Base-by-base conservation (phyloP, 2,329 filamentous ascomycete genomes). In the Stachybotrys chartarum region DNA sequence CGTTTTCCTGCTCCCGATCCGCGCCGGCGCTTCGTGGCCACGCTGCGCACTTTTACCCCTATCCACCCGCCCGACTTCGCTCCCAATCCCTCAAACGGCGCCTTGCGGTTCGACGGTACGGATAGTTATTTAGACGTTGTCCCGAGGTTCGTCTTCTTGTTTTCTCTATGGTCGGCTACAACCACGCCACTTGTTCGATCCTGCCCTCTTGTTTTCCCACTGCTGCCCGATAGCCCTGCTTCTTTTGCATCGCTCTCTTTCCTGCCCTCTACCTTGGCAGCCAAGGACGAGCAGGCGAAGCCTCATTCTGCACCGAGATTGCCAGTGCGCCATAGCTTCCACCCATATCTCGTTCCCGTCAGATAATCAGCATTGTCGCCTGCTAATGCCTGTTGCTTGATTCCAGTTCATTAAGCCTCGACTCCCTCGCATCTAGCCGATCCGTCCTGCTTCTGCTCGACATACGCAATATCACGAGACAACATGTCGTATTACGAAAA, bases 401-500 rank as follows among this genome's bases (percentile, higher is more conserved):
- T 24, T 24, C 24, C 24, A 24, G 24, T 24, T 24, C 24, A 4
- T 24, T 24, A 24, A 24, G 4, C 24, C 24, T 24, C 24, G 24
- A 24, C 24, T 24, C 24, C 4, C 24, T 24, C 24, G 24, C 24
- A 24, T 24, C 24, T 24, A 24, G 24, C 24, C 24, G 24, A 24
- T 24, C 24, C 24, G 24, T 24, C 24, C 24, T 24, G 24, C 24
- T 24, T 24, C 24, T 24, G 24, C 35, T 42, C 35, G 45, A 47
- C n/a, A 3, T 12, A 24, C 16, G 18, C 8, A 47, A 47, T 8
- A 8, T 17, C 45, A 14, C 45, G 16, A n/a, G 32, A 12, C 60
- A 67, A 56, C 64, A 75, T 75, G 73, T 75, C 73, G 63, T 76
- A 76, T 66, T 76, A 76, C 71, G 73, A 76, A 59, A 75, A 75